A percentile compares a stretch with the other conserved stretches of the same genome.
Conservation (phyloP, 2,329 filamentous ascomycete genomes). For the Tolypocladium pustulatum region DNA sequence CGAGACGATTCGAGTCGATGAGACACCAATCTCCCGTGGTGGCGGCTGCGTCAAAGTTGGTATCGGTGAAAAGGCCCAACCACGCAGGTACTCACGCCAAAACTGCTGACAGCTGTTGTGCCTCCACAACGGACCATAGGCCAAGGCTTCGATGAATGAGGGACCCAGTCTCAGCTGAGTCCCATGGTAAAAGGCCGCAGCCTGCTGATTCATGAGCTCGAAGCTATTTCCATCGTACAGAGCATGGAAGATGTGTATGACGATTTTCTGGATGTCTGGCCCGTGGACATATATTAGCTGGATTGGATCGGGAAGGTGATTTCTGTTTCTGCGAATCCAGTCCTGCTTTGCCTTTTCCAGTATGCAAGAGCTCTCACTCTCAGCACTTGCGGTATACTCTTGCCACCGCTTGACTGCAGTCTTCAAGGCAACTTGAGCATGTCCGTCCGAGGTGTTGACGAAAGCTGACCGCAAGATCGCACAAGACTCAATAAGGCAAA, state of each 20-base stretch:
- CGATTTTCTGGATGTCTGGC: conserved; percentile 27
- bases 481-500: conserved; percentile 34
- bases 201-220: conserved; percentile 49
- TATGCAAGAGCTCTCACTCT: conserved; percentile 18
- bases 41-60: conserved; percentile 3
- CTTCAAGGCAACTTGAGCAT: conserved; percentile 59
- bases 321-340: conserved; percentile 46
- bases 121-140: conserved; percentile 54
- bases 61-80: conserved; percentile 12
- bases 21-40: background rate
- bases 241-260: conserved; percentile 70
- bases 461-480: conserved; percentile 67
- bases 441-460: conserved; percentile 61
- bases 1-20: conserved; percentile 15
- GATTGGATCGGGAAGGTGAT: conserved; percentile 39
- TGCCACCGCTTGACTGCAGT: conserved; percentile 31
- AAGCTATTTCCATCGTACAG: conserved; percentile 81
- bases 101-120: conserved; percentile 39
- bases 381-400: conserved; percentile 16
- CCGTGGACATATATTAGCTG: conserved; percentile 32
- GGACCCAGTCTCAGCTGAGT: conserved; percentile 25
- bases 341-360: conserved; percentile 24
- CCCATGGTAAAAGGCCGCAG: conserved; percentile 24
- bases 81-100: conserved; percentile 51
- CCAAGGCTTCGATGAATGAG: conserved; percentile 55